These are phyloP conservation scores for Amesomyces nigricolor DNA, from an alignment of 2,329 filamentous ascomycete genomes.

Conservation along the genomic window DNA sequence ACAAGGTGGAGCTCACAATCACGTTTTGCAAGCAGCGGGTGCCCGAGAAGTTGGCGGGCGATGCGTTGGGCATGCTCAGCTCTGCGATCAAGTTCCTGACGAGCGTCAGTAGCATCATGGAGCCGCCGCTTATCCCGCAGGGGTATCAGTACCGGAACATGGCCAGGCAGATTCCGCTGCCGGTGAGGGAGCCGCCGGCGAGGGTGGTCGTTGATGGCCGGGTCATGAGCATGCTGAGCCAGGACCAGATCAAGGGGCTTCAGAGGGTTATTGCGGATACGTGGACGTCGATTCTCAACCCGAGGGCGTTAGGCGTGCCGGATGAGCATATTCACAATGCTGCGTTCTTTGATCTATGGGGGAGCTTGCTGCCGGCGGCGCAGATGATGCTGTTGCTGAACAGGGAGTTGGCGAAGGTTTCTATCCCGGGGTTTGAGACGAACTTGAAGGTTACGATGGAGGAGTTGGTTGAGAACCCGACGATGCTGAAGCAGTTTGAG, in stretches of 20 bases:
- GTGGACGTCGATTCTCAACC: constrained; percentile 43
- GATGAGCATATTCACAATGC: constrained; percentile 40
- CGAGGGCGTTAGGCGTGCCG: constrained; percentile 35
- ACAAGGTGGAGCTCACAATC: constrained; percentile 39
- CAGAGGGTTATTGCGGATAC: constrained; percentile 39
- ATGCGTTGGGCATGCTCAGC: constrained; percentile 42
- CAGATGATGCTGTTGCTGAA: constrained; percentile 43
- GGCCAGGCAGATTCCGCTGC: constrained; percentile 40
- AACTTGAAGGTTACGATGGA: constrained; percentile 39
- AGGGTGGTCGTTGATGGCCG: constrained; percentile 16
- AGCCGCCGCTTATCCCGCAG: constrained; percentile 41
- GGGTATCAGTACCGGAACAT: constrained; percentile 37
- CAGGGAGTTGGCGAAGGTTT: constrained; percentile 35
- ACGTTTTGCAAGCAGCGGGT: constrained; percentile 43
- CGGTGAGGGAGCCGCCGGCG: constrained; percentile 23
- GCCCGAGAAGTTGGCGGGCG: constrained; percentile 37
- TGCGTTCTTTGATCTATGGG: constrained; percentile 48
- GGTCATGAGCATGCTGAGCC: constrained; percentile 31
- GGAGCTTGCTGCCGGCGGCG: constrained; percentile 44
- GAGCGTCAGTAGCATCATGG: constrained; percentile 36
- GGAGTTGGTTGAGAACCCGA: constrained; percentile 46
- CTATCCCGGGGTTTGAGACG: constrained; percentile 34
- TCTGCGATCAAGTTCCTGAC: constrained; percentile 43
- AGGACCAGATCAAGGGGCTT: constrained; percentile 37
- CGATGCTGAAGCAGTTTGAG: constrained; percentile 45